A percentile compares a stretch with the other conserved stretches of the same genome.
These are phyloP conservation scores for Epicoccum nigrum DNA, from an alignment of 2,329 filamentous ascomycete genomes.

Conservation along the genomic window DNA sequence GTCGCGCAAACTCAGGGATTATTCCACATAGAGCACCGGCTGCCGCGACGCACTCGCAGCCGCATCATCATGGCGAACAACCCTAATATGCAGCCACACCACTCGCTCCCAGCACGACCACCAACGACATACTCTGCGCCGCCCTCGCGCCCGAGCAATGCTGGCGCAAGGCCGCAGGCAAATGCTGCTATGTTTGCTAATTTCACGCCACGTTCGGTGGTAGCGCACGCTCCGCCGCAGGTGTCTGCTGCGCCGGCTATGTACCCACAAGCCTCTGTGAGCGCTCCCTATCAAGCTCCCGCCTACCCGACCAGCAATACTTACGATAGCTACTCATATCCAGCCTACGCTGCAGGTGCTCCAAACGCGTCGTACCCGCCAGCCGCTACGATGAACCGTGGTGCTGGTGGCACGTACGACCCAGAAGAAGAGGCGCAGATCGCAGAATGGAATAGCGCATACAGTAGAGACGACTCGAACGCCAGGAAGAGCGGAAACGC, in stretches of 20 bases:
- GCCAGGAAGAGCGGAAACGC: slow-evolving; percentile 54
- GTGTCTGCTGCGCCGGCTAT: slow-evolving; percentile 47
- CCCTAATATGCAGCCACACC: slow-evolving; percentile 50
- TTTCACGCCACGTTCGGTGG: slow-evolving; percentile 66
- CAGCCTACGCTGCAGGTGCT: slow-evolving; percentile 60
- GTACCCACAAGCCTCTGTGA: slow-evolving; percentile 51
- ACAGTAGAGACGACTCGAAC: slow-evolving; percentile 66
- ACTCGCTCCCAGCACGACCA: slow-evolving; percentile 78
- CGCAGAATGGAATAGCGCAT: slow-evolving; percentile 93
- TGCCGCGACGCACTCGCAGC: slow-evolving; percentile 8
- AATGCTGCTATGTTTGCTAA: slow-evolving; percentile 54
- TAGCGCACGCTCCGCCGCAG: slow-evolving; percentile 36
- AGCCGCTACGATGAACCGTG: slow-evolving; percentile 36
- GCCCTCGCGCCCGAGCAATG: slow-evolving; percentile 54
- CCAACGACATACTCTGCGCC: slow-evolving; percentile 65
- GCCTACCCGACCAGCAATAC: slow-evolving; percentile 52
- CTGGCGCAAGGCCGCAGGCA: slow-evolving; percentile 35
- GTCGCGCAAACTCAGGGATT: slow-evolving; percentile 10
- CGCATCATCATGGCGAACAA: slow-evolving; percentile 26
- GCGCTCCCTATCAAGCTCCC: slow-evolving; percentile 47
- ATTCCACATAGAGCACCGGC: slow-evolving; percentile 7
- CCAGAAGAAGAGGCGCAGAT: slow-evolving; percentile 90
- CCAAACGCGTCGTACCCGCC: slow-evolving; percentile 29
- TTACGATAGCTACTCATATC: slow-evolving; percentile 73
- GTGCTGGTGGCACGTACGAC: slow-evolving; percentile 57